These are phyloP conservation scores for Ampelomyces quisqualis DNA, from an alignment of 2,329 filamentous ascomycete genomes.

Conservation along the genomic window DNA sequence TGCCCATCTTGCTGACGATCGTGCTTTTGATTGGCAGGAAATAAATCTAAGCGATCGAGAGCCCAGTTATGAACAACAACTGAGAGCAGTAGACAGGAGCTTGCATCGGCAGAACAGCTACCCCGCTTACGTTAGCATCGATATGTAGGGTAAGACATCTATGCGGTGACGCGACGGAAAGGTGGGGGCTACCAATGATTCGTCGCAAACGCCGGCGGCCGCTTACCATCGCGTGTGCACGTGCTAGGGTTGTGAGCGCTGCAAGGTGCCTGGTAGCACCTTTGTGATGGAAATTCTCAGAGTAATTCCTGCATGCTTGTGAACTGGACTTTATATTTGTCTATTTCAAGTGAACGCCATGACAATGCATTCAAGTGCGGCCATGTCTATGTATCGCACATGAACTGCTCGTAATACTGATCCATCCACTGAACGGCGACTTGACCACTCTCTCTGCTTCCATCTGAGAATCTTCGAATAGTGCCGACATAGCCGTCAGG, in stretches of 20 bases:
- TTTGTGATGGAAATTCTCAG: too few relatives aligned
- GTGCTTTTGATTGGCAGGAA: neutral
- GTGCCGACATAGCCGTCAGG: slow-evolving; percentile 74
- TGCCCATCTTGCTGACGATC: slow-evolving; percentile 38
- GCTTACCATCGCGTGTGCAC: slow-evolving; percentile 18
- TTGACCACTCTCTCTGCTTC: slow-evolving; percentile 30
- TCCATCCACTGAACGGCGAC: slow-evolving; percentile 51
- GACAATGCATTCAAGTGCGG: too few relatives aligned
- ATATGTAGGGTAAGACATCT: slow-evolving; percentile 2
- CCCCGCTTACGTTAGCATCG: slow-evolving; percentile 13
- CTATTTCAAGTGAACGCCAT: too few relatives aligned
- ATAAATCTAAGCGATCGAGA: neutral
- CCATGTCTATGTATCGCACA: slow-evolving; percentile 39
- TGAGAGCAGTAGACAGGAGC: neutral
- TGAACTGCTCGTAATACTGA: slow-evolving; percentile 53
- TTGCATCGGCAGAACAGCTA: slow-evolving; percentile 11
- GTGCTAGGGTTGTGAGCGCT: slow-evolving; percentile 2
- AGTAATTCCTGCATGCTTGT: too few relatives aligned
- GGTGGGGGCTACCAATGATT: slow-evolving; percentile 15
- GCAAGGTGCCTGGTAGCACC: too few relatives aligned
- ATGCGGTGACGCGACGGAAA: slow-evolving; percentile 6
- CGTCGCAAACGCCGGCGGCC: slow-evolving; percentile 9
- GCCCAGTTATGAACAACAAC: neutral
- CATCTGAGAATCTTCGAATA: slow-evolving; percentile 49
- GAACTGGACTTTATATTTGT: too few relatives aligned